Evolutionary conservation across 768 basidiomycete species (phyloP), one percentile per base, ranked within the genome.

Genomic region (Gymnopilus junonius): DNA sequence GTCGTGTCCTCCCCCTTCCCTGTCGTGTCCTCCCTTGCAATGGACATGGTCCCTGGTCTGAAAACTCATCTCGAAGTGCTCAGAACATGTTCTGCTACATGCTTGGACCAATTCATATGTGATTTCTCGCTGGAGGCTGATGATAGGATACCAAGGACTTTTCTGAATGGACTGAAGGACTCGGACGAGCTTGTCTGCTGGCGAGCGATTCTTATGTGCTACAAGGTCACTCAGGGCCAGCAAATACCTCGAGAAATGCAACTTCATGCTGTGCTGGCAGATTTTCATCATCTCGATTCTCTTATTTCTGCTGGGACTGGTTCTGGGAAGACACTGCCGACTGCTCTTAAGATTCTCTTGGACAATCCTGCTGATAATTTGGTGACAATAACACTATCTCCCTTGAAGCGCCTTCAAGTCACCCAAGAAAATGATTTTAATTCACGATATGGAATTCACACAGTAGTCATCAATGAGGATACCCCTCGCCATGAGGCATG

Each of bases 291-390:
- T 0, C 48, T 54, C 8, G 67, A 75, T 43, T 69, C 63, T 14
- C 31, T 74, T 6, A 54, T 74, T n/a, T 43, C 66, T 25, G 70
- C 73, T 11, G 73, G 74, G 0, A 75, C 71, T 20, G 73, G 73
- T 6, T 69, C 67, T 46, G 73, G 73, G 5, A 77, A 77, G 63
- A 77, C 74, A 12, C 58, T 77, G 2, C 68, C 69, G 8, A 71
- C 69, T 11, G 70, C 69, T 25, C 57, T 77, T 0, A 68, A 53
- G 23, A 62, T 71, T 23, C 65, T 75, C 1, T 59, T 75, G 7
- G 64, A 71, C 54, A 57, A 62, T 21, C 61, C 54, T 32, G 25
- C 50, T 53, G 54, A 64, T 8, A 6, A 61, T n/a, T 12, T 31
- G 12, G 34, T 70, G 51, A 55, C 62, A 14, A n/a, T 70, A 23